phyloP scores from a whole-genome alignment of 129 eudicot genomes.

The Helichrysum umbraculigerum region DNA sequence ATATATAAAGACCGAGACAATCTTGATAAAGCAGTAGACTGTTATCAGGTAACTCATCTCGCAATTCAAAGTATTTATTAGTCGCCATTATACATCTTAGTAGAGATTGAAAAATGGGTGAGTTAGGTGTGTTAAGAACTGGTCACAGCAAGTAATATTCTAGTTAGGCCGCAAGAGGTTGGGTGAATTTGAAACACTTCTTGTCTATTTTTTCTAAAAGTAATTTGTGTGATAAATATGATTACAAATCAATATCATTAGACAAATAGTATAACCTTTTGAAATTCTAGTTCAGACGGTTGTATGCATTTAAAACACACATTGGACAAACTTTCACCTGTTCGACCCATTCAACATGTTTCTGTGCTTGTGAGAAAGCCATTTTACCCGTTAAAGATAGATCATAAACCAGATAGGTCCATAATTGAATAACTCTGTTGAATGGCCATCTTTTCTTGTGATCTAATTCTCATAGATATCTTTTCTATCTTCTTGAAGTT shows the following conservation, averaged over 20 bases:
- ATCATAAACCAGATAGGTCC: neutral
- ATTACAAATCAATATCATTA: neutral
- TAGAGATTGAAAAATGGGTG: neutral
- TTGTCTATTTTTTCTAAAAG: too few relatives aligned
- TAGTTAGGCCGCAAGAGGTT: too few relatives aligned
- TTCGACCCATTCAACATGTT: neutral
- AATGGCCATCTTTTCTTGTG: neutral
- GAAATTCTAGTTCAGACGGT: neutral
- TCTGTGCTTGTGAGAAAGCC: neutral
- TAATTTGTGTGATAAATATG: constrained; percentile 2
- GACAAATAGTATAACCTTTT: neutral
- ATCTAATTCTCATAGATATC: constrained; percentile 10
- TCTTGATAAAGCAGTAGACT: constrained; percentile 97
- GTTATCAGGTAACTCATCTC: constrained; percentile 70
- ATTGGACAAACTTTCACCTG: neutral
- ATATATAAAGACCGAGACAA: constrained; percentile 95
- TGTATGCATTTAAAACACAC: neutral
- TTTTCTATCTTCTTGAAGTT: constrained; percentile 44
- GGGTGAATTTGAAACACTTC: neutral
- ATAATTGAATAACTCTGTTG: neutral
- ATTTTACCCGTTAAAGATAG: neutral
- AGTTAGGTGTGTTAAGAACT: neutral
- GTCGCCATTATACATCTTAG: neutral
- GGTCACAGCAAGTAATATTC: neutral
- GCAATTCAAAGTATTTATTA: constrained; percentile 8